Conservation (phyloP, 192 early-diverging fungal genomes). For the Anaeromyces robustus region DNA sequence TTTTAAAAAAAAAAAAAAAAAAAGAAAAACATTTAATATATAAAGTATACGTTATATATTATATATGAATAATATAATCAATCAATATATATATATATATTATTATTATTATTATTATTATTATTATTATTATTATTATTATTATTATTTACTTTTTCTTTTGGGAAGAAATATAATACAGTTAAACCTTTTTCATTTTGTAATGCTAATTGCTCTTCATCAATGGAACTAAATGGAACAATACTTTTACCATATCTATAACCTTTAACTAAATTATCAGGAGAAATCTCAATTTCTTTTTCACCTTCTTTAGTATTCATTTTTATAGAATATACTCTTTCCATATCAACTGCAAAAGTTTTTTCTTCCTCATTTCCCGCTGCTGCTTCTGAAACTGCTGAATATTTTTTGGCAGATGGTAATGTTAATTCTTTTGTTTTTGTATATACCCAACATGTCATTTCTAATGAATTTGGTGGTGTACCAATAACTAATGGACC, state of each 20-base stretch:
- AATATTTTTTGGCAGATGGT: background rate
- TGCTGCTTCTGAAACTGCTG: background rate
- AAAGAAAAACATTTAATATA: too few relatives aligned
- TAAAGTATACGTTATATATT: too few relatives aligned
- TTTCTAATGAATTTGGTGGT: background rate
- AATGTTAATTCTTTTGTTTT: background rate
- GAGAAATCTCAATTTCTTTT: background rate
- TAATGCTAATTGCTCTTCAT: background rate
- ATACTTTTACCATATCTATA: background rate
- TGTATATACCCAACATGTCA: background rate
- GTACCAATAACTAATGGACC: background rate
- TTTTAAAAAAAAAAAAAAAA: too few relatives aligned
- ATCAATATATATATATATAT: too few relatives aligned
- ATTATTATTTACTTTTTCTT: background rate
- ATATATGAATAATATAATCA: too few relatives aligned
- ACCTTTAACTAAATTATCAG: background rate
- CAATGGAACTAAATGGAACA: background rate
- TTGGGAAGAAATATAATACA: background rate
- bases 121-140: too few relatives aligned
- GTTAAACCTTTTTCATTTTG: background rate
- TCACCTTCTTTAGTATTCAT: background rate
- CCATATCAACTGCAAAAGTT: background rate
- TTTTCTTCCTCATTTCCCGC: background rate
- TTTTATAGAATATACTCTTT: background rate
- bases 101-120: too few relatives aligned